phyloP scores from a whole-genome alignment of 2,329 filamentous ascomycete genomes.

The Lizonia empirigonia region DNA sequence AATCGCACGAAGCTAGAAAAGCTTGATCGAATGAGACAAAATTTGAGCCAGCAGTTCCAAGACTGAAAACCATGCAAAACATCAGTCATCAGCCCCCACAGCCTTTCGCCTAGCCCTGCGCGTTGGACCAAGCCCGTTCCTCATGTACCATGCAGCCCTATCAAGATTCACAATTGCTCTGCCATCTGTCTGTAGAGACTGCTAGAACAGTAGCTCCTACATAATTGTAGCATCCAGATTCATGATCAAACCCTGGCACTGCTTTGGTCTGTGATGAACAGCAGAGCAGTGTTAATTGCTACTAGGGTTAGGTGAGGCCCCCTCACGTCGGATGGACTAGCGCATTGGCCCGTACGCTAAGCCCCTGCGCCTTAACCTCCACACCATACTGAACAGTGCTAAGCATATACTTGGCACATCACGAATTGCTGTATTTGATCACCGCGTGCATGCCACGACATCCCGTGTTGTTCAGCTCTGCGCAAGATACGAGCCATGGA shows the following conservation, averaged over 20 bases:
- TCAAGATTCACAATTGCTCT: too few relatives aligned
- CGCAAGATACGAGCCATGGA: conserved; percentile 23
- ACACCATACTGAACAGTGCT: conserved; percentile 21
- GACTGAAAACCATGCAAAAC: background rate
- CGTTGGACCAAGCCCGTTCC: too few relatives aligned
- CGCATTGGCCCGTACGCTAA: conserved; percentile 9
- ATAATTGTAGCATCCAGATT: too few relatives aligned
- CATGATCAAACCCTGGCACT: too few relatives aligned
- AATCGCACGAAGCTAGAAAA: background rate
- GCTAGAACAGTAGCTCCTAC: too few relatives aligned
- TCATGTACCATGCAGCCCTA: too few relatives aligned
- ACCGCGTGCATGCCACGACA: conserved; percentile 27
- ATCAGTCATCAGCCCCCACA: conserved; percentile 7
- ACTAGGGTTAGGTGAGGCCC: too few relatives aligned
- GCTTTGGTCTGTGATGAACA: too few relatives aligned
- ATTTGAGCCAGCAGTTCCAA: background rate
- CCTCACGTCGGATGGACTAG: too few relatives aligned
- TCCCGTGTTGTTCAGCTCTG: conserved; percentile 23
- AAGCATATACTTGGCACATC: conserved; percentile 24
- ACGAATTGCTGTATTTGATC: conserved; percentile 21
- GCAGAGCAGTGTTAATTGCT: too few relatives aligned
- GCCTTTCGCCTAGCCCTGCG: conserved; percentile 22
- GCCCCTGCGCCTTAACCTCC: conserved; percentile 12
- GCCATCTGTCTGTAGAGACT: too few relatives aligned
- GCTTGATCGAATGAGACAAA: background rate